A percentile compares a stretch with the other conserved stretches of the same genome.
Evolutionary conservation across 2,329 filamentous ascomycete genomes (phyloP).

Genomic region (Stemphylium vesicarium): DNA sequence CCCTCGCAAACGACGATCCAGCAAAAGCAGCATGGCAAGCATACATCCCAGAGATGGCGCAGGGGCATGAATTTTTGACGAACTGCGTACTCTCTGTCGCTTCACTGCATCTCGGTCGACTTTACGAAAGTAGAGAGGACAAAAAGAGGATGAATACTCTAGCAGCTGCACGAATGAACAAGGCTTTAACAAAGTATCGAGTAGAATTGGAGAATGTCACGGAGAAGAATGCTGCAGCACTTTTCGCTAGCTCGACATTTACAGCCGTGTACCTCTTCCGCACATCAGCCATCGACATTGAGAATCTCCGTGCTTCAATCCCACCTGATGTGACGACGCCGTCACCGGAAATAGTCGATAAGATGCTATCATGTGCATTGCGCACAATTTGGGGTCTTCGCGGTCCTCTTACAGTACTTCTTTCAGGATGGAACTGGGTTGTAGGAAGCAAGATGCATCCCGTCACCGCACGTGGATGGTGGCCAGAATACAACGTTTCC

Average conservation of each 20-base stretch:
- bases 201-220: slow-evolving; percentile 44
- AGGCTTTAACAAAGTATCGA: slow-evolving; percentile 39
- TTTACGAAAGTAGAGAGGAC: slow-evolving; percentile 36
- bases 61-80: slow-evolving; percentile 52
- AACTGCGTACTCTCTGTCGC: slow-evolving; percentile 55
- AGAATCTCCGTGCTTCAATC: slow-evolving; percentile 35
- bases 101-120: slow-evolving; percentile 53
- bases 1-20: slow-evolving; percentile 36
- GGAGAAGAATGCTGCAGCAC: slow-evolving; percentile 51
- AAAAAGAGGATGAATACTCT: slow-evolving; percentile 35
- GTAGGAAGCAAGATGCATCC: slow-evolving; percentile 35
- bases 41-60: slow-evolving; percentile 48
- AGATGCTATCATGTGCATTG: slow-evolving; percentile 35
- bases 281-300: slow-evolving; percentile 39
- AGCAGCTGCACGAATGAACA: slow-evolving; percentile 45
- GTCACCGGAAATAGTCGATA: slow-evolving; percentile 30
- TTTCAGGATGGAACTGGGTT: slow-evolving; percentile 42
- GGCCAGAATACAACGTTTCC: slow-evolving; percentile 33
- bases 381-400: slow-evolving; percentile 40
- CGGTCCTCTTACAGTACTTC: slow-evolving; percentile 39
- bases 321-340: slow-evolving; percentile 23
- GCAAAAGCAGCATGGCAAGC: slow-evolving; percentile 43
- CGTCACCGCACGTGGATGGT: slow-evolving; percentile 42
- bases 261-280: slow-evolving; percentile 46
- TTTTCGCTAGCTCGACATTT: slow-evolving; percentile 46